Evolutionary conservation across 139 green algal genomes (phyloP), one percentile per base, ranked within the genome.

Genomic region (Chlorella sp.): DNA sequence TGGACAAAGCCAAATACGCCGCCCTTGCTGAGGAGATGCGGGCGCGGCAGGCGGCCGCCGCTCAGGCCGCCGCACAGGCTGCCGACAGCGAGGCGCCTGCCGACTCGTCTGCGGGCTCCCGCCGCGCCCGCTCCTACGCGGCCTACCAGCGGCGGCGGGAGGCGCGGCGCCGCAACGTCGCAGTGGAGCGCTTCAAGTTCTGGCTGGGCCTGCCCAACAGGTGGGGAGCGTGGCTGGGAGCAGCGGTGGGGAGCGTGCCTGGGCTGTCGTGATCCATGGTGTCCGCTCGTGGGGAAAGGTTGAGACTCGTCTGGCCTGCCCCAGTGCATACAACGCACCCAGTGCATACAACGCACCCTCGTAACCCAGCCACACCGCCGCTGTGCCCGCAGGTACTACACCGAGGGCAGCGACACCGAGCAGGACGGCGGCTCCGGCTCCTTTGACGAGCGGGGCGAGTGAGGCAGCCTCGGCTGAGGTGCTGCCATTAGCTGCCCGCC

Each of bases 141-240:
- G 76, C 46, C 11, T 87, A 78, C 54, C 83, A 83, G 76, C 83
- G 75, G 32, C 68, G 75, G 70, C 70, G 70, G 41, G 48, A 74
- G 62, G 54, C 72, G 1, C 38, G 32, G 41, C 56, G 65, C 56
- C 48, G 69, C n/a, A 93, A 90, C 65, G 73, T 84, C 60, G 72
- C 72, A 26, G 64, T 95, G 7, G 93, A 96, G 84, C 85, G 92
- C 30, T 84, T 94, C 48, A 95, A 95, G 72, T 96, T 93, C 85
- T 95, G 88, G 90, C 77, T 83, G 40, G 93, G 93, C 11, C 77
- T 96, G 65, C 93, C 93, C n/a, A 96, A 96, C 86, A 78, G 34
- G 30, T 95, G 94, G 9, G 77, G 46, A 54, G 46, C n/a, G 11
- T 54, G 11, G 46, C 46, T 7, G 11, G 72, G 40, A 8, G 19